These are phyloP conservation scores for Globisporangium rhizosaccharum DNA, from an alignment of 352 stramenopile genomes.

Conservation along the genomic window DNA sequence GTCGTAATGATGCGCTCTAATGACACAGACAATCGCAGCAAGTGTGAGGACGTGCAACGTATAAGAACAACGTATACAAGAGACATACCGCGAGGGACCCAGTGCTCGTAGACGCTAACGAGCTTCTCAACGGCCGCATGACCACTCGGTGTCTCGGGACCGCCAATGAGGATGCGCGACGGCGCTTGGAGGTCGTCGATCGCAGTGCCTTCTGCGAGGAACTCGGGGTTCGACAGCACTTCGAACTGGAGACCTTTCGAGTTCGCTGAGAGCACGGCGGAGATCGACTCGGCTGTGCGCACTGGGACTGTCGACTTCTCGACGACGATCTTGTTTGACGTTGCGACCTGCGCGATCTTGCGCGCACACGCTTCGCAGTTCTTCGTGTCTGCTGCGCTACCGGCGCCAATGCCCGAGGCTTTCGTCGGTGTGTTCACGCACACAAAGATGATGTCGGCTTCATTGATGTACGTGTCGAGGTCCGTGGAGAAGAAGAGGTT, in stretches of 20 bases:
- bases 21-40: slow-evolving; percentile 16
- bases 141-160: slow-evolving; percentile 90
- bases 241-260: slow-evolving; percentile 93
- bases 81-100: slow-evolving; percentile 81
- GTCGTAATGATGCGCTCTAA: slow-evolving; percentile 95
- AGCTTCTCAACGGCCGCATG: slow-evolving; percentile 87
- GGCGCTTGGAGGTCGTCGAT: slow-evolving; percentile 95
- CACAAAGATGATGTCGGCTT: slow-evolving; percentile 99
- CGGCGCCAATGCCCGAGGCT: slow-evolving; percentile 94
- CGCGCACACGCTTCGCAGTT: slow-evolving; percentile 99
- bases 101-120: slow-evolving; percentile 96
- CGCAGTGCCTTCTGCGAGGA: slow-evolving; percentile 98
- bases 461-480: slow-evolving; percentile 95
- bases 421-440: slow-evolving; percentile 99
- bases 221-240: slow-evolving; percentile 99
- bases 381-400: slow-evolving; percentile 97
- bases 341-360: slow-evolving; percentile 96
- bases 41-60: neutral
- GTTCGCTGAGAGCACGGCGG: slow-evolving; percentile 93
- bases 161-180: slow-evolving; percentile 98
- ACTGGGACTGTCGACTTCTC: slow-evolving; percentile 99
- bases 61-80: neutral
- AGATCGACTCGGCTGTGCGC: slow-evolving; percentile 96
- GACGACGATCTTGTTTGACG: slow-evolving; percentile 96
- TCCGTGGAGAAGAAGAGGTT: slow-evolving; percentile 99